phyloP scores from a whole-genome alignment of 495 filamentous ascomycete genomes.

The Penicillium roqueforti region DNA sequence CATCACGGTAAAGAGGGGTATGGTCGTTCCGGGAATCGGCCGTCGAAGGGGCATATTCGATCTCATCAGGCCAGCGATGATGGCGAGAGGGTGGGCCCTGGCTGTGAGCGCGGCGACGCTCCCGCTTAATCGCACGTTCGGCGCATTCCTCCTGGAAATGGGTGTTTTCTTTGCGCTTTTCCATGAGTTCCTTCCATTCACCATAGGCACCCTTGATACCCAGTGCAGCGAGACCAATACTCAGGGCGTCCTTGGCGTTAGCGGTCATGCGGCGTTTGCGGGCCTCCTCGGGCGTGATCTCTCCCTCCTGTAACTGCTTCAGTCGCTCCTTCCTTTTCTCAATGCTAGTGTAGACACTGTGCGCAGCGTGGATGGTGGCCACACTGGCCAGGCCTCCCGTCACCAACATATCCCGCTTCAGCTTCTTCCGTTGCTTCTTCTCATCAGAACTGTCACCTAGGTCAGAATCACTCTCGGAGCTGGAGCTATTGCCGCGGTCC shows the following conservation, averaged over 20 bases:
- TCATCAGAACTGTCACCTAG: slow-evolving; percentile 74
- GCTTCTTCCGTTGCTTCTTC: slow-evolving; percentile 66
- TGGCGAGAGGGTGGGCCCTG: slow-evolving; percentile 11
- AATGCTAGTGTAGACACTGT: slow-evolving; percentile 72
- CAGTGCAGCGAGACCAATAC: slow-evolving; percentile 77
- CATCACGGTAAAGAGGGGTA: slow-evolving; percentile 14
- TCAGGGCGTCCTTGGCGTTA: slow-evolving; percentile 68
- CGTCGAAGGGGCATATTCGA: slow-evolving; percentile 14
- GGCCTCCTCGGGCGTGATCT: slow-evolving; percentile 70
- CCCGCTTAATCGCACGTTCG: slow-evolving; percentile 36
- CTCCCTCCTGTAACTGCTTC: slow-evolving; percentile 66
- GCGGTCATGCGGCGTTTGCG: slow-evolving; percentile 71
- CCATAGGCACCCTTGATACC: slow-evolving; percentile 79
- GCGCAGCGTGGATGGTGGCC: slow-evolving; percentile 84
- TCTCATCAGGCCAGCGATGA: slow-evolving; percentile 28
- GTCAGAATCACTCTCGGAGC: slow-evolving; percentile 52
- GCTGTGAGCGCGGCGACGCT: slow-evolving; percentile 15
- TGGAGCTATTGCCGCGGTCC: slow-evolving; percentile 2
- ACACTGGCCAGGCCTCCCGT: slow-evolving; percentile 81
- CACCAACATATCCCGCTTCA: slow-evolving; percentile 78
- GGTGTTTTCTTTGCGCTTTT: slow-evolving; percentile 52
- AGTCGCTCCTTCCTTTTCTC: slow-evolving; percentile 67
- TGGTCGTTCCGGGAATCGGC: background rate
- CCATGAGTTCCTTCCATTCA: slow-evolving; percentile 66
- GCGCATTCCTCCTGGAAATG: slow-evolving; percentile 50